Percentiles rank a stretch among this genome's conserved stretches.
Conservation (phyloP, 2,329 filamentous ascomycete species). For the Aspergillus udagawae region DNA sequence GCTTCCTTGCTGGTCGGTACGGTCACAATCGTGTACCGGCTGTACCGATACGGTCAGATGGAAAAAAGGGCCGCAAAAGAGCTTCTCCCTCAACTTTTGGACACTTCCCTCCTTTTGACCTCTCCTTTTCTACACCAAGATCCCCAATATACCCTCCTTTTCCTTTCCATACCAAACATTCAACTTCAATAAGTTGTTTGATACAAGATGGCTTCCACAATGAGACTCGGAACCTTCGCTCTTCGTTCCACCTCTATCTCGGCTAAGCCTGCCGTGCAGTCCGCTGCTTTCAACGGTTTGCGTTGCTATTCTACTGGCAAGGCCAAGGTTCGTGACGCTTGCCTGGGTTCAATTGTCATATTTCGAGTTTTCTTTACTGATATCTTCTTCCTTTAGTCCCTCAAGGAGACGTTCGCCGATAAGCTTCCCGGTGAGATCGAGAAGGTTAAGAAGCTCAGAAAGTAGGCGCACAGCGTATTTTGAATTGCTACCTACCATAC, state of each 20-base stretch:
- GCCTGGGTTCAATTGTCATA: slow-evolving; percentile 3
- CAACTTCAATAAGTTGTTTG: slow-evolving; percentile 31
- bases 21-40: slow-evolving; percentile 27
- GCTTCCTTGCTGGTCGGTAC: slow-evolving; percentile 12
- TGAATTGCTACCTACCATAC: not conserved
- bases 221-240: slow-evolving; percentile 76
- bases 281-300: slow-evolving; percentile 72
- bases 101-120: slow-evolving; percentile 17
- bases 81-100: slow-evolving; percentile 23
- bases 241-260: slow-evolving; percentile 71
- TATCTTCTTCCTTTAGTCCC: slow-evolving; percentile 57
- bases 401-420: slow-evolving; percentile 98
- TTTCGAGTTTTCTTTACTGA: slow-evolving; percentile 20
- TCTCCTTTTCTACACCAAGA: slow-evolving; percentile 33
- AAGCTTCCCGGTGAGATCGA: slow-evolving; percentile 94
- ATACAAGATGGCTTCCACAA: slow-evolving; percentile 72
- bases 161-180: slow-evolving; percentile 32
- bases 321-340: slow-evolving; percentile 63
- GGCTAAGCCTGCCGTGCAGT: slow-evolving; percentile 64
- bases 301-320: slow-evolving; percentile 88
- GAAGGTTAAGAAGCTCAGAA: slow-evolving; percentile 97
- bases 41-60: slow-evolving; percentile 30
- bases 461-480: slow-evolving; percentile 56
- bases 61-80: slow-evolving; percentile 31
- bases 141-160: slow-evolving; percentile 31